phyloP scores from a whole-genome alignment of 805 yeast species.

The Teunomyces kruisii region DNA sequence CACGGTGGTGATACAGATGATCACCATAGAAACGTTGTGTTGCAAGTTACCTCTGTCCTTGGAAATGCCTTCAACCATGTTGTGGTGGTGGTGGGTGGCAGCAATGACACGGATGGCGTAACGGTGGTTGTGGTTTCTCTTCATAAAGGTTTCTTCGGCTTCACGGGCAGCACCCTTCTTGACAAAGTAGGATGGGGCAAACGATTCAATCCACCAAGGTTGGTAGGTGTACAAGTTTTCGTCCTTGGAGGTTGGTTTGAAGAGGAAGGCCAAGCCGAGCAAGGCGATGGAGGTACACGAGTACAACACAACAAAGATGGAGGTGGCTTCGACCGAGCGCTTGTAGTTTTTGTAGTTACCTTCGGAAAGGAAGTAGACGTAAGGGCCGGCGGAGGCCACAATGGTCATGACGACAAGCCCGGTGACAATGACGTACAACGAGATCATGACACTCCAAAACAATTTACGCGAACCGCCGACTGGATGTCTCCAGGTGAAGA shows the following conservation, averaged over 20 bases:
- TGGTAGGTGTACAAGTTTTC: slow-evolving; percentile 58
- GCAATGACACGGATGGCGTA: slow-evolving; percentile 61
- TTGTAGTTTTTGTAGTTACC: slow-evolving; percentile 49
- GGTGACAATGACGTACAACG: slow-evolving; percentile 52
- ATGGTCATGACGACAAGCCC: slow-evolving; percentile 69
- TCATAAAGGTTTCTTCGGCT: slow-evolving; percentile 48
- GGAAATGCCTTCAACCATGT: slow-evolving; percentile 38
- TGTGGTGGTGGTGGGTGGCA: slow-evolving; percentile 47
- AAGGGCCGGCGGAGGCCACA: slow-evolving; percentile 61
- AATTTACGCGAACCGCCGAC: slow-evolving; percentile 54
- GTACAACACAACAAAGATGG: slow-evolving; percentile 40
- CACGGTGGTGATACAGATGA: slow-evolving; percentile 47
- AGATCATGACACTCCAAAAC: slow-evolving; percentile 52
- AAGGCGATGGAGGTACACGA: slow-evolving; percentile 53
- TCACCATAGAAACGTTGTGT: slow-evolving; percentile 52
- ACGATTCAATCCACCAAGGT: slow-evolving; percentile 78
- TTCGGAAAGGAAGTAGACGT: slow-evolving; percentile 51
- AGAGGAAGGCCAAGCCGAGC: slow-evolving; percentile 49
- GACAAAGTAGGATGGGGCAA: slow-evolving; percentile 58
- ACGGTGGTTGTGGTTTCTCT: slow-evolving; percentile 46
- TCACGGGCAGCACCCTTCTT: slow-evolving; percentile 49
- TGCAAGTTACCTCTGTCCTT: slow-evolving; percentile 42
- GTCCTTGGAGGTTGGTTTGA: slow-evolving; percentile 55
- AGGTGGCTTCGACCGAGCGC: slow-evolving; percentile 28
- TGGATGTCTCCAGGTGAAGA: slow-evolving; percentile 78